Conservation (phyloP, 1,284 basidiomycete species). For the Tremellales sp. region DNA sequence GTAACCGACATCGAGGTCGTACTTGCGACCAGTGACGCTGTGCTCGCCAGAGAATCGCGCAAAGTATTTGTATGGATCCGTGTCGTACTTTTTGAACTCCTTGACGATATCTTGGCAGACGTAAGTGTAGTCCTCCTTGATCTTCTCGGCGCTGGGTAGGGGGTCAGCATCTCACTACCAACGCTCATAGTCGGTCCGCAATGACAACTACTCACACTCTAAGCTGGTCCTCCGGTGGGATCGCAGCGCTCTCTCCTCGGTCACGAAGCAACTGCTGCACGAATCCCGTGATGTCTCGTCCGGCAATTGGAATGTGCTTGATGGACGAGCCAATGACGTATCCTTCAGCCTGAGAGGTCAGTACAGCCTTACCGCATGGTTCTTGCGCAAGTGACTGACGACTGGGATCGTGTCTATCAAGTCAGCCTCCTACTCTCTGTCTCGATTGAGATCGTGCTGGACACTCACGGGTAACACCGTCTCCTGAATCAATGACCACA, state of each 20-base stretch:
- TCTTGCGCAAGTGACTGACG: slow-evolving; percentile 13
- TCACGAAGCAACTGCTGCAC: slow-evolving; percentile 95
- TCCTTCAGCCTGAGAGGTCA: slow-evolving; percentile 64
- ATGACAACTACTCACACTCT: slow-evolving; percentile 57
- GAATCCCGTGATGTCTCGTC: slow-evolving; percentile 95
- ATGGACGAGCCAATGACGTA: slow-evolving; percentile 99
- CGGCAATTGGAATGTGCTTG: slow-evolving; percentile 98
- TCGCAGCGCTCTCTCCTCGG: slow-evolving; percentile 81
- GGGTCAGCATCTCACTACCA: not conserved
- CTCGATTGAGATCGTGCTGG: not conserved
- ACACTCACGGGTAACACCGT: slow-evolving; percentile 80
- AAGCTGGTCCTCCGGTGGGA: slow-evolving; percentile 95
- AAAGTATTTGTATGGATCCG: slow-evolving; percentile 94
- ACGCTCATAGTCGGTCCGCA: no score
- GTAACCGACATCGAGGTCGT: slow-evolving; percentile 89
- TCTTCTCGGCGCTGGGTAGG: slow-evolving; percentile 65
- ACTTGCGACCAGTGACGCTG: slow-evolving; percentile 86
- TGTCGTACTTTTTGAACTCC: slow-evolving; percentile 97
- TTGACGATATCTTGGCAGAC: slow-evolving; percentile 99
- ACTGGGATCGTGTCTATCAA: slow-evolving; percentile 49
- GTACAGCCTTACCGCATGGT: not conserved
- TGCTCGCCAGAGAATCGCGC: slow-evolving; percentile 91
- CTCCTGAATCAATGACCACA: slow-evolving; percentile 97
- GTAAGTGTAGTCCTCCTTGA: slow-evolving; percentile 98
- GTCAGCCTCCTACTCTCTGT: slow-evolving; percentile 2